Evolutionary conservation across 2,329 filamentous ascomycete genomes (phyloP).

Genomic region (Microsporum canis): DNA sequence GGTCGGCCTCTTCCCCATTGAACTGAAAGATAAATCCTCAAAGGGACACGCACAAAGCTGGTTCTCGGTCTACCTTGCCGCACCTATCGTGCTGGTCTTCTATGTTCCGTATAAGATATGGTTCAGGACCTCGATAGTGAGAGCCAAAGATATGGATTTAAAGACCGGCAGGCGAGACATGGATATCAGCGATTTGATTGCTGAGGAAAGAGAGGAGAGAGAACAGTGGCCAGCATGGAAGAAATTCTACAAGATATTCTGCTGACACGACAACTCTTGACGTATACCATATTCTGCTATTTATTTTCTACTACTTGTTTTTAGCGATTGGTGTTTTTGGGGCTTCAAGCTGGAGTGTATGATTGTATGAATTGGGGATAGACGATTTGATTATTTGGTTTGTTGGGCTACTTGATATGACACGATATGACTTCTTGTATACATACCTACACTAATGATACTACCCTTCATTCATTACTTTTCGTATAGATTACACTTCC

Average conservation of each 20-base stretch:
- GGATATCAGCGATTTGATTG: conserved; percentile 56
- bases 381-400: background rate
- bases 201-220: conserved; percentile 66
- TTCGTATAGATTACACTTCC: background rate
- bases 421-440: background rate
- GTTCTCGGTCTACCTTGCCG: conserved; percentile 37
- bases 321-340: background rate
- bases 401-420: background rate
- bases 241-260: conserved; percentile 60
- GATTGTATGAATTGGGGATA: background rate
- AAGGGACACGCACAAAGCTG: conserved; percentile 40
- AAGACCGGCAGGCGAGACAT: conserved; percentile 18
- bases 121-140: conserved; percentile 17
- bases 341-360: background rate
- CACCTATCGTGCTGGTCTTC: conserved; percentile 32
- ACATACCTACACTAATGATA: background rate
- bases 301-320: background rate
- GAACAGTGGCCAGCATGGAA: conserved; percentile 66
- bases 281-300: too few relatives aligned
- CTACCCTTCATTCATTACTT: background rate
- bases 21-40: conserved; percentile 37
- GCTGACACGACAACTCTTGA: conserved; percentile 33
- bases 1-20: conserved; percentile 50
- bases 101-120: conserved; percentile 20
- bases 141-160: conserved; percentile 16